Percentiles rank a stretch among this genome's conserved stretches.
Conservation (phyloP, 2,329 filamentous ascomycete species). For the Alternaria postmessia region DNA sequence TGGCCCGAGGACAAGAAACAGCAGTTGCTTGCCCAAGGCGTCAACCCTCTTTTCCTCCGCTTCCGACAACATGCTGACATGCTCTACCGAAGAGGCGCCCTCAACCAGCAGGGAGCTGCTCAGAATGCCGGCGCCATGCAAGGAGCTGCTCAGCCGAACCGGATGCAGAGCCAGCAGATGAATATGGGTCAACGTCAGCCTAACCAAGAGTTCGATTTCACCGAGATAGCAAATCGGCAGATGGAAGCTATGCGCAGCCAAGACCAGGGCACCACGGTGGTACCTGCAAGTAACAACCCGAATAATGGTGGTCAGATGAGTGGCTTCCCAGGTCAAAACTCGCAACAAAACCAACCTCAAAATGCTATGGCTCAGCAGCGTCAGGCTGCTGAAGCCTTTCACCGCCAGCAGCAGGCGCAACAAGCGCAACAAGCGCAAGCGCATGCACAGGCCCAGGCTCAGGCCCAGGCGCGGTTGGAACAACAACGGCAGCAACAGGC, state of each 20-base stretch:
- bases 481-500: slow-evolving; percentile 49
- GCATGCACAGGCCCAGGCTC: slow-evolving; percentile 49
- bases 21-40: slow-evolving; percentile 53
- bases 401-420: slow-evolving; percentile 18
- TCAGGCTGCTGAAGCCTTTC: slow-evolving; percentile 30
- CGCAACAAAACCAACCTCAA: slow-evolving; percentile 37
- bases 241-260: slow-evolving; percentile 68
- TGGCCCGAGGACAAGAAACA: slow-evolving; percentile 58
- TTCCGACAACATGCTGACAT: slow-evolving; percentile 59
- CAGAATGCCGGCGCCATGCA: slow-evolving; percentile 47
- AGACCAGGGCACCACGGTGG: slow-evolving; percentile 69
- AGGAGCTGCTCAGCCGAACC: slow-evolving; percentile 36
- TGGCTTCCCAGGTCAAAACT: slow-evolving; percentile 40
- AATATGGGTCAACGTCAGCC: slow-evolving; percentile 40
- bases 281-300: slow-evolving; percentile 68
- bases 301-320: slow-evolving; percentile 50
- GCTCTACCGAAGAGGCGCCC: slow-evolving; percentile 34
- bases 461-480: slow-evolving; percentile 44
- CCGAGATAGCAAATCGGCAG: slow-evolving; percentile 67
- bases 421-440: slow-evolving; percentile 30
- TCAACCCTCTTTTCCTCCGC: slow-evolving; percentile 61
- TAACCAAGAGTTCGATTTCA: slow-evolving; percentile 56
- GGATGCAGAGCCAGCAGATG: slow-evolving; percentile 39
- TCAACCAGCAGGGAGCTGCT: slow-evolving; percentile 24
- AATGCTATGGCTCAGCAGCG: slow-evolving; percentile 43